phyloP scores from a whole-genome alignment of 2,329 filamentous ascomycete genomes.

The Dryadomyces sulphureus region DNA sequence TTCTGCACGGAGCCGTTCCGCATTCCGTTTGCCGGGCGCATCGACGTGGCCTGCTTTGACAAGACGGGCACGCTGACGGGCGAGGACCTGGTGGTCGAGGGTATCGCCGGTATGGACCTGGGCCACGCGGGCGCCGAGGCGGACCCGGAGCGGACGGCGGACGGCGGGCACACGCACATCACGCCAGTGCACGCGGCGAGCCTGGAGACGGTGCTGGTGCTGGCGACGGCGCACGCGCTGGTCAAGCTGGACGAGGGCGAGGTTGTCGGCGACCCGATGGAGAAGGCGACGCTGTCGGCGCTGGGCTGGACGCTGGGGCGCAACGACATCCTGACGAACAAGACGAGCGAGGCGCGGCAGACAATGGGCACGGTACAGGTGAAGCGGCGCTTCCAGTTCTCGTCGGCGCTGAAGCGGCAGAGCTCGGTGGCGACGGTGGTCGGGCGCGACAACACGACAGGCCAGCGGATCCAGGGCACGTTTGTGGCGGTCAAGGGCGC shows the following conservation, averaged over 20 bases:
- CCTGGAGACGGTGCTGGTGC: slow-evolving; percentile 76
- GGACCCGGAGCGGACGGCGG: slow-evolving; percentile 47
- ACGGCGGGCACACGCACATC: slow-evolving; percentile 73
- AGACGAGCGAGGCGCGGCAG: slow-evolving; percentile 33
- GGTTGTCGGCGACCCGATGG: slow-evolving; percentile 96
- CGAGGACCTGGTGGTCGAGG: slow-evolving; percentile 92
- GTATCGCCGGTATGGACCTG: slow-evolving; percentile 77
- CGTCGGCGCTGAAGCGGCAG: slow-evolving; percentile 87
- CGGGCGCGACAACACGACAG: slow-evolving; percentile 54
- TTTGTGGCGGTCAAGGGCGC: slow-evolving; percentile 95
- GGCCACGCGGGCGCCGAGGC: slow-evolving; percentile 30
- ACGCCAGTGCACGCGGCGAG: slow-evolving; percentile 54
- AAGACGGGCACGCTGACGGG: slow-evolving; percentile 96
- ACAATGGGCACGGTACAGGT: slow-evolving; percentile 72
- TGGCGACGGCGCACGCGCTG: slow-evolving; percentile 87
- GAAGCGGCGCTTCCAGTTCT: slow-evolving; percentile 96
- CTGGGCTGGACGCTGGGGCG: slow-evolving; percentile 87
- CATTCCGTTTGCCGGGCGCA: slow-evolving; percentile 87
- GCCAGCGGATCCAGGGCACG: slow-evolving; percentile 65
- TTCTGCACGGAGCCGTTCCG: slow-evolving; percentile 99
- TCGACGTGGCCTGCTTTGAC: slow-evolving; percentile 95
- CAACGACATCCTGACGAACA: slow-evolving; percentile 70
- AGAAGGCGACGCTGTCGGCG: slow-evolving; percentile 82
- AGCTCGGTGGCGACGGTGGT: slow-evolving; percentile 82
- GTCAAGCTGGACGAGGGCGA: slow-evolving; percentile 96